A percentile compares a stretch with the other conserved stretches of the same genome.
Conservation (phyloP, 257 asterid species). For the Fraxinus excelsior region DNA sequence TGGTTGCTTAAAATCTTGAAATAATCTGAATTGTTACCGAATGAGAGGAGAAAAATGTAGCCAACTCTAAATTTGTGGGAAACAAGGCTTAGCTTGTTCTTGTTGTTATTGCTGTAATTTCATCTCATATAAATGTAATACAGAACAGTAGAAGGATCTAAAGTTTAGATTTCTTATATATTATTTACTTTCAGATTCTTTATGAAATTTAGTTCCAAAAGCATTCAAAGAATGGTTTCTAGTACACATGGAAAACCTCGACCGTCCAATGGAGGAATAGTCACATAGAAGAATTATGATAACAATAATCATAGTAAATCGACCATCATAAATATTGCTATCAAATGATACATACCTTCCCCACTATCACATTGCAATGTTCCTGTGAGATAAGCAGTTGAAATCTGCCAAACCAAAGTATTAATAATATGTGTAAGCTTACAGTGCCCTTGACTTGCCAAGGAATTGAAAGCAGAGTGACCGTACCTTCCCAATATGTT, state of each 20-base stretch:
- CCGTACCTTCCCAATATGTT: constrained; percentile 64
- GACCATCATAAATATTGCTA: neutral
- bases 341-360: constrained; percentile 38
- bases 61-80: neutral
- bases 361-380: constrained; percentile 36
- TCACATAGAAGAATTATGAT: constrained; percentile 9
- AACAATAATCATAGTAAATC: neutral
- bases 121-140: constrained; percentile 8
- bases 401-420: constrained; percentile 45
- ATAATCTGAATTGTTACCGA: neutral
- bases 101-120: neutral
- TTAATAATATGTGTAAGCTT: constrained; percentile 8
- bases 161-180: neutral
- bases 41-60: neutral
- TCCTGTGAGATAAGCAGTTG: constrained; percentile 34
- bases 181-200: neutral
- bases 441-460: constrained; percentile 9
- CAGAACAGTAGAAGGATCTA: neutral
- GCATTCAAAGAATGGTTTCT: constrained; percentile 1
- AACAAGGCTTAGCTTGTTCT: neutral
- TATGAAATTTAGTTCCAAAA: neutral
- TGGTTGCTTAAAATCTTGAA: neutral
- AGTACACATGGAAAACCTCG: neutral
- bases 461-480: constrained; percentile 21
- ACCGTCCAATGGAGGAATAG: neutral